Evolutionary conservation across 176 grass and related monocot genomes (phyloP).

Genomic region (Oryza coarctata): DNA sequence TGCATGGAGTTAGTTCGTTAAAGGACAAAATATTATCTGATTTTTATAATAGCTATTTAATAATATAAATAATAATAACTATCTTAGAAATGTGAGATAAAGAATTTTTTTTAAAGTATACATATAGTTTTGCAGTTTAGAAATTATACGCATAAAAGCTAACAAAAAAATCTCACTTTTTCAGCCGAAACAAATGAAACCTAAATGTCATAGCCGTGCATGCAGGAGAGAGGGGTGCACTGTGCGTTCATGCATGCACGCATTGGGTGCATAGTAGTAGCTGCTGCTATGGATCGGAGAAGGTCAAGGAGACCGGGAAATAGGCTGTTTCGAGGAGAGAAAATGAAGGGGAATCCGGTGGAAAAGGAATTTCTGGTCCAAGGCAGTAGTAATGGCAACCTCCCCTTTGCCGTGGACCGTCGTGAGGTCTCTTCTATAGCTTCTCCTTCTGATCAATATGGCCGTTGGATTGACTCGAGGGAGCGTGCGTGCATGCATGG

Average conservation of each 20-base stretch:
- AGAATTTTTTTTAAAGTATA: too few relatives aligned
- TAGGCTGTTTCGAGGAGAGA: background rate
- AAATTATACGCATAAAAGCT: too few relatives aligned
- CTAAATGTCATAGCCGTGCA: constrained; percentile 26
- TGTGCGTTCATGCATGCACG: background rate
- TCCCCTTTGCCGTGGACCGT: background rate
- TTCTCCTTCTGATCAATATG: background rate
- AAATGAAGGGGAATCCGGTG: background rate
- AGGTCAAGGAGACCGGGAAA: background rate
- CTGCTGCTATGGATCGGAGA: background rate
- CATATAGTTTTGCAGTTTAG: too few relatives aligned
- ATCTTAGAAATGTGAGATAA: too few relatives aligned
- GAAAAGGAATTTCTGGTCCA: background rate
- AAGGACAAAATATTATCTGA: too few relatives aligned
- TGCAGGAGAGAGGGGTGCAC: background rate
- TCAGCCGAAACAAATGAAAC: too few relatives aligned
- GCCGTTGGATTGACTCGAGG: constrained; percentile 11
- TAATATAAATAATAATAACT: too few relatives aligned
- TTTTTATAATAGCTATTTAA: too few relatives aligned
- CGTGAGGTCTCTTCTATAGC: background rate
- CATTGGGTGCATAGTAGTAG: background rate
- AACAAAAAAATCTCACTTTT: too few relatives aligned
- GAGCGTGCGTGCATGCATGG: background rate
- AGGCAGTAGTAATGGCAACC: constrained; percentile 14
- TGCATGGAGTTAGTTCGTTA: too few relatives aligned